phyloP scores from a whole-genome alignment of 192 early-diverging fungal species.

The Allomyces macrogynus region DNA sequence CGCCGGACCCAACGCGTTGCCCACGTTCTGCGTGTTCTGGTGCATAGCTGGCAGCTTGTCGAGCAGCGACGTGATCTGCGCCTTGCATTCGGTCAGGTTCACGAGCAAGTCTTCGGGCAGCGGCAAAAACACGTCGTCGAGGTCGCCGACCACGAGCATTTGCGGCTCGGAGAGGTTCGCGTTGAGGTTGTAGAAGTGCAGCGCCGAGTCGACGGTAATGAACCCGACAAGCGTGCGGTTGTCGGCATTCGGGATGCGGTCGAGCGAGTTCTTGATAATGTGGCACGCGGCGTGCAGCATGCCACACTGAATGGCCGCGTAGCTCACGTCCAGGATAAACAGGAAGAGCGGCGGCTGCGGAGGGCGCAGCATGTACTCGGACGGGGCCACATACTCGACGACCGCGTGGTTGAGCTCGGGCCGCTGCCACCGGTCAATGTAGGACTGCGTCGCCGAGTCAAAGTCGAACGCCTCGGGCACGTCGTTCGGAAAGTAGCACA shows the following conservation, averaged over 20 bases:
- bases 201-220: conserved; percentile 65
- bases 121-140: conserved; percentile 78
- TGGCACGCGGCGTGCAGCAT: conserved; percentile 59
- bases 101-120: conserved; percentile 76
- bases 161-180: conserved; percentile 59
- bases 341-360: conserved; percentile 85
- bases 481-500: conserved; percentile 83
- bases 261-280: conserved; percentile 61
- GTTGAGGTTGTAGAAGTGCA: conserved; percentile 84
- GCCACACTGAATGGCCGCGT: conserved; percentile 65
- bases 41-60: conserved; percentile 64
- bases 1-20: conserved; percentile 64
- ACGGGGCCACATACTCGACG: conserved; percentile 87
- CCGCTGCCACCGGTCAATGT: conserved; percentile 66
- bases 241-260: conserved; percentile 70
- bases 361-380: conserved; percentile 96
- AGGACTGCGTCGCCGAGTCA: conserved; percentile 53
- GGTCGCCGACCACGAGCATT: conserved; percentile 79
- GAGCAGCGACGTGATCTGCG: conserved; percentile 49
- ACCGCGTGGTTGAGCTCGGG: conserved; percentile 73
- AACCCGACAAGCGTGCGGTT: conserved; percentile 73
- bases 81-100: conserved; percentile 62
- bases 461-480: conserved; percentile 58
- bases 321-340: conserved; percentile 88
- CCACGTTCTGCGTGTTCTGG: conserved; percentile 50